phyloP scores from a whole-genome alignment of 2,329 filamentous ascomycete genomes.

The Leptographium lundbergii region DNA sequence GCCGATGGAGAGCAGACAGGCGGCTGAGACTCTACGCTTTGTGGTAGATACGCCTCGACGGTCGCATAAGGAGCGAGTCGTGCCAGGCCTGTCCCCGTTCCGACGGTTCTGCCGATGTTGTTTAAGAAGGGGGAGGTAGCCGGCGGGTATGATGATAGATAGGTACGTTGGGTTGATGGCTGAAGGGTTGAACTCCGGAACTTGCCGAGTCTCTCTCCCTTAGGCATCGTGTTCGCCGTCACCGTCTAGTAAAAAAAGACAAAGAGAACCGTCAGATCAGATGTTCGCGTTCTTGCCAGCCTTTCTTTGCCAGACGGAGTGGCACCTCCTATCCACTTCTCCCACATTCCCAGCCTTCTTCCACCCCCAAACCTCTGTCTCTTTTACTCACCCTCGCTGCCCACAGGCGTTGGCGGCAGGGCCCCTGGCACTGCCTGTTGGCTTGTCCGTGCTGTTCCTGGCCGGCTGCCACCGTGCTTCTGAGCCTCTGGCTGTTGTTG shows the following conservation, averaged over 20 bases:
- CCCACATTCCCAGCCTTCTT: neutral
- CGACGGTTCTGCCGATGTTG: neutral
- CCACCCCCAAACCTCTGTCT: neutral
- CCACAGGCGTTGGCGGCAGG: conserved; percentile 47
- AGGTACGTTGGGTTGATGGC: neutral
- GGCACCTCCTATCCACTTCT: neutral
- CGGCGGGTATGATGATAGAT: neutral
- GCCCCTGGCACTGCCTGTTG: conserved; percentile 40
- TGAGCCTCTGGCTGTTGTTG: conserved; percentile 3
- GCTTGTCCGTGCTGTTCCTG: conserved; percentile 38
- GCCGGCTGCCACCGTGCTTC: conserved; percentile 34
- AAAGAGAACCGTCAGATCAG: neutral
- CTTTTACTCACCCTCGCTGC: conserved; percentile 44
- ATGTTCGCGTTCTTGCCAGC: neutral
- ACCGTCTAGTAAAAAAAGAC: neutral
- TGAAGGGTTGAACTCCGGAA: neutral
- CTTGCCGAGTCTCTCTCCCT: neutral
- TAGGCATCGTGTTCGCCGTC: neutral
- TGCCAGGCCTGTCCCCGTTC: too few species aligned
- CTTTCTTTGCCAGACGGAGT: neutral
- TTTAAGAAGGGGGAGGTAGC: neutral
- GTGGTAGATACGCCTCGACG: neutral
- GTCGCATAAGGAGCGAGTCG: neutral
- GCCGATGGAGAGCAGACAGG: neutral
- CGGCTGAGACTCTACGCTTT: neutral